Conservation (phyloP, 108 stramenopile species). For the Cyclotella sp. region DNA sequence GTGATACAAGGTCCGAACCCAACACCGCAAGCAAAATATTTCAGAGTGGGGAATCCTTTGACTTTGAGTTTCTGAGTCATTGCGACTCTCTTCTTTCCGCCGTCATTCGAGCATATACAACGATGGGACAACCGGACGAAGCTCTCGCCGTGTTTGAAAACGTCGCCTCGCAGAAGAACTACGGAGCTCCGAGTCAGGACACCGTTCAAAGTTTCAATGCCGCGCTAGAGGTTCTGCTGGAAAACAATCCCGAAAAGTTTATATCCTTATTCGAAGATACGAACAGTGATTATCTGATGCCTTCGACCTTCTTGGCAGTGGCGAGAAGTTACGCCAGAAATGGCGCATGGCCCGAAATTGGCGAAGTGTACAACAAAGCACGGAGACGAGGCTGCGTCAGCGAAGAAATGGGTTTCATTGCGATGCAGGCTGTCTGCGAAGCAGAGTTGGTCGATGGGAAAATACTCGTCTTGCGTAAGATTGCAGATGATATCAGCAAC, state of each 20-base stretch:
- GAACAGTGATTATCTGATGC: slow-evolving; percentile 21
- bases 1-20: slow-evolving; percentile 14
- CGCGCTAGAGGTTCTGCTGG: slow-evolving; percentile 23
- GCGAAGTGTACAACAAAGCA: slow-evolving; percentile 58
- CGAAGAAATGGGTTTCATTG: slow-evolving; percentile 64
- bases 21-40: slow-evolving; percentile 16
- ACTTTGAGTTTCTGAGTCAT: slow-evolving; percentile 16
- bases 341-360: slow-evolving; percentile 53
- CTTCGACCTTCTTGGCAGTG: slow-evolving; percentile 47
- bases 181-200: neutral
- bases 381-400: slow-evolving; percentile 56
- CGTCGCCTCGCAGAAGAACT: slow-evolving; percentile 6
- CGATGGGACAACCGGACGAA: slow-evolving; percentile 29
- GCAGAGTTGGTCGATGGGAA: slow-evolving; percentile 53
- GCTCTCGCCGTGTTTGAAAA: slow-evolving; percentile 20
- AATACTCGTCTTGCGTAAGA: slow-evolving; percentile 59
- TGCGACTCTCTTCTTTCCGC: slow-evolving; percentile 39
- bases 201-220: slow-evolving; percentile 40
- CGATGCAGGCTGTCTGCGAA: slow-evolving; percentile 68
- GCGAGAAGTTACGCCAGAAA: slow-evolving; percentile 41
- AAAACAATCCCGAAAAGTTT: slow-evolving; percentile 27
- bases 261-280: slow-evolving; percentile 31
- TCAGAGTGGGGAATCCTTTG: slow-evolving; percentile 8
- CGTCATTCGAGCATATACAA: slow-evolving; percentile 28
- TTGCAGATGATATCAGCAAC: slow-evolving; percentile 63